A percentile compares a stretch with the other conserved stretches of the same genome.
Evolutionary conservation across 208 protist species (phyloP).

Genomic region (Leishmania aethiopica): DNA sequence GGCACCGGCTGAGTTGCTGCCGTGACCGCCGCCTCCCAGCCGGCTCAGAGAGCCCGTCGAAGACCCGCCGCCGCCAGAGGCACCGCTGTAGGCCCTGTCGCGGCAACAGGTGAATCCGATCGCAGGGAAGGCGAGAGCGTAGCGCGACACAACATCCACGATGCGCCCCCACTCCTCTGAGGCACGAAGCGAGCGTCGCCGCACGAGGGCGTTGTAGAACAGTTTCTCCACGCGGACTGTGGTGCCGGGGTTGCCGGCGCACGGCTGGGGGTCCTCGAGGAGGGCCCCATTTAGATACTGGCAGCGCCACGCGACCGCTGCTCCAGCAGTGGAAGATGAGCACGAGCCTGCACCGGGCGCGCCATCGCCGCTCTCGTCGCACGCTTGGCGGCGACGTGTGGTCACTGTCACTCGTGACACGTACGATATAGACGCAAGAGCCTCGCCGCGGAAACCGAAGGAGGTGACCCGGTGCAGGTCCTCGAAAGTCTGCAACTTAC

Average conservation of each 20-base stretch:
- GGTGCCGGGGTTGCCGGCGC: conserved; percentile 86
- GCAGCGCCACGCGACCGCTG: conserved; percentile 52
- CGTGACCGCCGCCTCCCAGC: conserved; percentile 13
- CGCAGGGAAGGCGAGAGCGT: conserved; percentile 82
- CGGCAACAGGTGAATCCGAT: conserved; percentile 76
- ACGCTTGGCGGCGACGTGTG: conserved; percentile 42
- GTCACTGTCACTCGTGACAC: conserved; percentile 78
- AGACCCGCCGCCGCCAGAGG: neutral
- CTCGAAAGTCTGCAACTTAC: conserved; percentile 90
- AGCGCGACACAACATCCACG: conserved; percentile 89
- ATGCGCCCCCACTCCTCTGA: conserved; percentile 94
- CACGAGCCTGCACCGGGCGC: neutral
- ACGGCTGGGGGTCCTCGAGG: conserved; percentile 70
- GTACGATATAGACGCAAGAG: conserved; percentile 87
- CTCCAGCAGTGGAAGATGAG: neutral
- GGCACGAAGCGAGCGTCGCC: conserved; percentile 74
- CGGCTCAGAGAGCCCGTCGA: neutral
- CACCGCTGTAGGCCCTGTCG: conserved; percentile 27
- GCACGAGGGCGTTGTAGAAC: conserved; percentile 87
- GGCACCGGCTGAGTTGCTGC: neutral
- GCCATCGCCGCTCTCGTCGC: neutral
- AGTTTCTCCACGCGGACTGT: conserved; percentile 87
- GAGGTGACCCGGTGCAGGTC: conserved; percentile 85
- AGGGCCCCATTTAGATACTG: conserved; percentile 94
- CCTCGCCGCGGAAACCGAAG: conserved; percentile 94